Evolutionary conservation across 129 eudicot species (phyloP), one percentile per base, ranked within the genome.

Genomic region (Logfia minima): DNA sequence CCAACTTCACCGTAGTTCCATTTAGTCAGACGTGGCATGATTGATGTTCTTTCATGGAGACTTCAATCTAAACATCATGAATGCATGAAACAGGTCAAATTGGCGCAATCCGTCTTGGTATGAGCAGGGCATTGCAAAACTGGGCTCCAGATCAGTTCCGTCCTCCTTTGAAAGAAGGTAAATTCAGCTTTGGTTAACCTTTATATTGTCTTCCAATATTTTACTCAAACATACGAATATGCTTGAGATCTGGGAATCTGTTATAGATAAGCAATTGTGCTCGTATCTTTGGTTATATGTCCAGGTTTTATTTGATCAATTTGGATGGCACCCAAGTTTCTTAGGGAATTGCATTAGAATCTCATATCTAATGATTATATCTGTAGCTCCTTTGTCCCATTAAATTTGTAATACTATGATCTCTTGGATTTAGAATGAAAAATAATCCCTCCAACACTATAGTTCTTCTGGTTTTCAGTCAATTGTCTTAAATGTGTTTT

Each of bases 121-220:
- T 93, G 88, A 93, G 98, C 81, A 88, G 96, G 80, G 98, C 98
- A 22, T 79, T 90, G 74, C 97, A 93, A 77, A 83, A 83, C 78
- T 93, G 98, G 98, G 98, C 89, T 61, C 98, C 98, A 11, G 92
- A 81, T 45, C 79, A 81, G 60, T 71, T 86, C 41, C 96, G 96
- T 24, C 98, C 98, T 82, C 95, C 97, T 41, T 78, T 93, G 21
- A 88, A 80, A 88, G 83, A 85, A 84, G 94, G 98, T 92, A 83
- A 48, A 48, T 48, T 48, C 5, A 48, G n/a, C n/a, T 48, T 48
- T 48, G 6, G 5, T 48, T 48, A 14, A 48, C 18, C 55, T 55
- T 34, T 17, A 10, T 1, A 3, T 58, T 58, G 28, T 58, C 11
- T 58, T 58, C 13, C 26, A 6, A 4, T 17, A 0, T 24, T 24